Base-by-base conservation (phyloP, 371 early-diverging fungal genomes). In the Mortierella sp. region DNA sequence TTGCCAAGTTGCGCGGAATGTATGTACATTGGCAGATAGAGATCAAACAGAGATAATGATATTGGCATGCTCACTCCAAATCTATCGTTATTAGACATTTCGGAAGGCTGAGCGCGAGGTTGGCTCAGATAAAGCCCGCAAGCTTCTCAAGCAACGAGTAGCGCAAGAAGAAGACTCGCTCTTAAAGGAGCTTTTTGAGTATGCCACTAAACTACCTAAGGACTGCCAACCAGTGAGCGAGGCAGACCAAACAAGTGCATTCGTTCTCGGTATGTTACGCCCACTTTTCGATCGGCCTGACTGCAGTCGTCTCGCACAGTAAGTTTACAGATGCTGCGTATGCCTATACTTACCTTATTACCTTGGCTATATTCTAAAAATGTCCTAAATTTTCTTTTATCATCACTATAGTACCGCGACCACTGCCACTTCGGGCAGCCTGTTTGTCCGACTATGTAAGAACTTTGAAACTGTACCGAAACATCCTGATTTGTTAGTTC, bases 241-340 rank as follows among this genome's bases (percentile, higher is more conserved):
- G 46, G 67, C 67, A 14, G 60, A 66, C 68, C 68, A 68, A 48
- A 68, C 57, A 11, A 62, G 68, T 55, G 56, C 68, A 50, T 68
- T 68, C 57, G 44, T 68, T 26, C 37, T 68, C 28, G 68, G 68
- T n/a, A 68, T 68, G 68, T 50, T 68, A 2, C 68, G 58, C 37
- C 68, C 62, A 1, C 44, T 68, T 50, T 68, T 62, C 25, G 58
- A 62, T 37, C 57, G 68, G 19, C 68, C 60, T 26, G 60, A 66
- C 28, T 44, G 29, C 19, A 66, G 60, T 60, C 67, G 56, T n/a
- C 67, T 66, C n/a, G 67, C 53, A 25, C 52, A 61, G 57, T 68
- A 67, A 62, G 62, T 68, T 47, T 19, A 23, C 56, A 50, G 37
- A 9, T 43, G 12, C 59, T 59, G 48, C 52, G 51, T 52, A 60